Evolutionary conservation across 2,329 filamentous ascomycete genomes (phyloP), one percentile per base, ranked within the genome.

Genomic region (Pseudofabraea citricarpa): DNA sequence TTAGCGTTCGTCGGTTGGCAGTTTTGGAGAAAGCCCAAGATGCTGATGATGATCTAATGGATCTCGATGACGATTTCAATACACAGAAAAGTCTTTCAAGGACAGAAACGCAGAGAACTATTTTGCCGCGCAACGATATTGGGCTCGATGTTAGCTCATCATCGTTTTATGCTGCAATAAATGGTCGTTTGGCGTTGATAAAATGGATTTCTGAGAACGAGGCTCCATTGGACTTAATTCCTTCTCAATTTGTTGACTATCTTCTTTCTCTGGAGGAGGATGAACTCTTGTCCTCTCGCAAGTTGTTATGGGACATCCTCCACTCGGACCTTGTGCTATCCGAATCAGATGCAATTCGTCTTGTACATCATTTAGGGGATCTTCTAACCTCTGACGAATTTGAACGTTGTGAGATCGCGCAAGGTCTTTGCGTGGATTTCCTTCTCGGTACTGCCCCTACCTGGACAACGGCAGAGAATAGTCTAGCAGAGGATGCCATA

Each of bases 401-500:
- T 54, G 79, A 83, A 45, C 79, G 81, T 50, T 91, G 85, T 48
- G 90, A 96, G 64, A 77, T 83, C 16, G 80, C 85, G 4, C 68
- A 89, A 38, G 75, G 74, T 35, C 69, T 82, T 15, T 84, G 81
- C 49, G 71, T 95, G 19, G 77, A 84, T 36, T 67, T 87, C 43
- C 75, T 95, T 60, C 68, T 76, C 40, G 78, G 75, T 26, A 38
- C 61, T 2, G 50, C 52, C 8, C 46, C 51, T 8, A 37, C 54
- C 9, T 62, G 58, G 59, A 48, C 49, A 2, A 23, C 36, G 8
- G 45, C 41, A 20, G 46, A 71, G 18, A 73, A 75, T 24, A 70
- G 79, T 1, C 68, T 95, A 3, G 74, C 74, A n/a, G 75, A 78
- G 3, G 72, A 77, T 31, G 87, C 84, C 3, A 76, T 81, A 16